Percentiles rank a stretch among this genome's conserved stretches.
phyloP scores from a whole-genome alignment of 2,329 filamentous ascomycete species.

The Pyricularia sp. region DNA sequence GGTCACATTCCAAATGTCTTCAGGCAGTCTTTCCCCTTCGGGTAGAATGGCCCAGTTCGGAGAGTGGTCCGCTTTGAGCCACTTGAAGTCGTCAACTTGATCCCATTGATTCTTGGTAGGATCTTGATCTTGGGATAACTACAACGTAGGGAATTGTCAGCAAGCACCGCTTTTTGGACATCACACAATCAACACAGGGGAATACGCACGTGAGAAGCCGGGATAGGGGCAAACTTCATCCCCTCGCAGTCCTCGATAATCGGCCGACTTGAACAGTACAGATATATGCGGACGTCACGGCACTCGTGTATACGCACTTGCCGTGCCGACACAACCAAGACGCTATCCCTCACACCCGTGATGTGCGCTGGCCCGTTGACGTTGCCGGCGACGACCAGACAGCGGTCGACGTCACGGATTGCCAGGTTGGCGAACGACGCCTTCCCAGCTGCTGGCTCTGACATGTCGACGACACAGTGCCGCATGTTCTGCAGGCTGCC shows the following conservation, averaged over 20 bases:
- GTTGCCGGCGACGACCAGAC: conserved; percentile 68
- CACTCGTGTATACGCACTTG: conserved; percentile 93
- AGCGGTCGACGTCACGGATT: conserved; percentile 60
- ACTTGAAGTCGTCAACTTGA: conserved; percentile 94
- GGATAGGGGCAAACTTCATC: conserved; percentile 72
- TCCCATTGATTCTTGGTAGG: conserved; percentile 63
- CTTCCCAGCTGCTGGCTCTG: conserved; percentile 48
- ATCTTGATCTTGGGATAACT: conserved; percentile 19
- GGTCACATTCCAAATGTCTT: conserved; percentile 59
- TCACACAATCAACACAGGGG: background rate
- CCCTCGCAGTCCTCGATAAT: conserved; percentile 85
- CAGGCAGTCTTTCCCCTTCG: conserved; percentile 46
- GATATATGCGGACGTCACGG: conserved; percentile 69
- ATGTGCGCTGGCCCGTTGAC: conserved; percentile 78
- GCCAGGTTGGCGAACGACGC: conserved; percentile 59
- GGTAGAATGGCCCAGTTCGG: conserved; percentile 77
- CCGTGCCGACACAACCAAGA: conserved; percentile 71
- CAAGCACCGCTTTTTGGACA: conserved; percentile 9
- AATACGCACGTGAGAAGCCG: conserved; percentile 53
- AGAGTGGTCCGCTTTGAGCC: conserved; percentile 77
- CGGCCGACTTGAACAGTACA: conserved; percentile 72
- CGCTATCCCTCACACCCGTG: conserved; percentile 61
- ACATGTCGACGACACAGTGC: conserved; percentile 73
- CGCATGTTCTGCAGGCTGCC: conserved; percentile 62
- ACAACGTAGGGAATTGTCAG: conserved; percentile 9